Evolutionary conservation across 192 early-diverging fungal species (phyloP), one percentile per base, ranked within the genome.

Genomic region (Coemansia sp.): DNA sequence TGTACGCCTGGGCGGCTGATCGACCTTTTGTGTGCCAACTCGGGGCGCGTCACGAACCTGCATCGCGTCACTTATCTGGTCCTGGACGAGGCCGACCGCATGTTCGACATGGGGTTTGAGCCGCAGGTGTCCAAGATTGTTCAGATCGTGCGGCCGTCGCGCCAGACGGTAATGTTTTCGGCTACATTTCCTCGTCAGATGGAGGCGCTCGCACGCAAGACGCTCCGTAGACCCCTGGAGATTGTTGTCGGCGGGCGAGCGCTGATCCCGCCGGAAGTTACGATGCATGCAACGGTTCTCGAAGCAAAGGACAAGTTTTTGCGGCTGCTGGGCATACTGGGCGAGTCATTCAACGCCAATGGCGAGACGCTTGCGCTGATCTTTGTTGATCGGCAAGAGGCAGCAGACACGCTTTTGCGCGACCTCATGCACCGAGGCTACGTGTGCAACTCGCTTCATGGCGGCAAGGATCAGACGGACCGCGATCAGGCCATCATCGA

Each of bases 41-140:
- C 89, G 33, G 93, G 92, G 8, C 84, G 88, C 38, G 89, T 95
- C n/a, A 92, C 90, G 44, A 94, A 92, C 68, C 77, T 96, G 67
- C 81, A 84, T 45, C 82, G 92, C 53, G 92, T 96, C 37, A 98
- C 96, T 1, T 96, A 96, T 70, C 67, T 98, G 79, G 94, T 99
- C 6, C 86, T 99, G 48, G 97, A 99, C 75, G 97, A 96, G 77
- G 94, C 94, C 3, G 93, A 90, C 74, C 87, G 92, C 64, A 98
- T 99, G 95, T 97, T 99, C 82, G 95, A 98, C 74, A 92, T 97
- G 90, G 97, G 96, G 13, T 99, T 99, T 67, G 95, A 96, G 72
- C 94, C 93, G 29, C 94, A 97, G 72, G 94, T 99, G 20, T 94
- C 94, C 87, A 90, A 92, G 68, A 98, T 99, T 59, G 89, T 98